Conservation (phyloP, 768 basidiomycete genomes). For the Pisolithus albus region DNA sequence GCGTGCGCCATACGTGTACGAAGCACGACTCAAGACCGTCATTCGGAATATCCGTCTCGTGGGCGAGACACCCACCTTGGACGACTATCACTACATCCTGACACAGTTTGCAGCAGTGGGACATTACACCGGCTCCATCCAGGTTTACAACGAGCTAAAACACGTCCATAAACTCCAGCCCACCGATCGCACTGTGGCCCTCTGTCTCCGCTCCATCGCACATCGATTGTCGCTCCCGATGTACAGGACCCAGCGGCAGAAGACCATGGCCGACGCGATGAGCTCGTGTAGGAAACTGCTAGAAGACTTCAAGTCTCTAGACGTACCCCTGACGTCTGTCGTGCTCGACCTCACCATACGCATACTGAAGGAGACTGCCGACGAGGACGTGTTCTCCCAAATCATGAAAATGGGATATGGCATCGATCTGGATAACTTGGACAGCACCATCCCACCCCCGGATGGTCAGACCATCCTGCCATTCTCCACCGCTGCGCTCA, state of each 20-base stretch:
- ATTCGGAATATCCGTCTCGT: slow-evolving; percentile 62
- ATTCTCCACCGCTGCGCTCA: slow-evolving; percentile 61
- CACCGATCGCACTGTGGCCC: slow-evolving; percentile 48
- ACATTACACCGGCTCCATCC: slow-evolving; percentile 52
- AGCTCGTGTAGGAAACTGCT: slow-evolving; percentile 46
- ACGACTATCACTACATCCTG: slow-evolving; percentile 72
- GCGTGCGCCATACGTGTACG: slow-evolving; percentile 46
- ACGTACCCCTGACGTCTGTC: slow-evolving; percentile 46
- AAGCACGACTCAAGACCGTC: slow-evolving; percentile 58
- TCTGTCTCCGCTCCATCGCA: slow-evolving; percentile 64
- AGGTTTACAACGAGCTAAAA: slow-evolving; percentile 56
- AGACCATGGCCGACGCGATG: slow-evolving; percentile 37
- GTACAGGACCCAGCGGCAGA: slow-evolving; percentile 28
- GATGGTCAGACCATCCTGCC: slow-evolving; percentile 29
- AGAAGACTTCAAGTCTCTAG: slow-evolving; percentile 46
- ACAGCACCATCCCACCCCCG: neutral
- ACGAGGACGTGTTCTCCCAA: slow-evolving; percentile 47
- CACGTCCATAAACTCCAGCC: slow-evolving; percentile 38
- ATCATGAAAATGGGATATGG: slow-evolving; percentile 68
- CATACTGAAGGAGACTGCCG: slow-evolving; percentile 57
- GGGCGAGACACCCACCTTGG: slow-evolving; percentile 36
- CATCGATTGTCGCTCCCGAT: slow-evolving; percentile 60
- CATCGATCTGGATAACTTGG: slow-evolving; percentile 58
- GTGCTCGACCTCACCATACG: slow-evolving; percentile 64
- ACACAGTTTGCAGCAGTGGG: slow-evolving; percentile 72